Evolutionary conservation across 1,139 yeast species (phyloP).

Genomic region (Nematodospora anomalae): DNA sequence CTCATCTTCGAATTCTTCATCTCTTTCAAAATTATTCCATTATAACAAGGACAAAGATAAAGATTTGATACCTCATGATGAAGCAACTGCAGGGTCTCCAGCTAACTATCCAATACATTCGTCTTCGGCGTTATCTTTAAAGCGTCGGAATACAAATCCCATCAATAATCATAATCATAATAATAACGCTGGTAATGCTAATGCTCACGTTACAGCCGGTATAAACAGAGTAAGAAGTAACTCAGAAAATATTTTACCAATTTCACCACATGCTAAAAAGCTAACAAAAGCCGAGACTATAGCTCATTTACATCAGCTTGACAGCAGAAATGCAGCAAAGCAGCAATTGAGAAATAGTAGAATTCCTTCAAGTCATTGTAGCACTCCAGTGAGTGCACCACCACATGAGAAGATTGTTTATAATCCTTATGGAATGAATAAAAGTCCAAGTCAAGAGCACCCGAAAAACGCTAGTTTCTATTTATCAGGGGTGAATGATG

Average conservation of each 20-base stretch:
- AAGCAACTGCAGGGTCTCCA: background rate
- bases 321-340: slow-evolving; percentile 31
- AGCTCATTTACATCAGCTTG: slow-evolving; percentile 38
- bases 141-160: slow-evolving; percentile 27
- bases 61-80: background rate
- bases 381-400: slow-evolving; percentile 7
- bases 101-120: slow-evolving; percentile 16
- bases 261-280: slow-evolving; percentile 23
- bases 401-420: slow-evolving; percentile 40
- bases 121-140: slow-evolving; percentile 30
- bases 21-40: slow-evolving; percentile 31
- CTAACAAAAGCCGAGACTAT: slow-evolving; percentile 40
- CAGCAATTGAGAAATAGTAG: slow-evolving; percentile 15
- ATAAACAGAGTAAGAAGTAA: slow-evolving; percentile 5
- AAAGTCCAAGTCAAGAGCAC: slow-evolving; percentile 33
- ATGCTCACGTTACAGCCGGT: no score
- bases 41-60: slow-evolving; percentile 15
- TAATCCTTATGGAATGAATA: slow-evolving; percentile 48
- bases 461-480: slow-evolving; percentile 45
- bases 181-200: no score
- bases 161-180: slow-evolving; percentile 2
- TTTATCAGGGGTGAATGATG: slow-evolving; percentile 36
- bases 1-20: slow-evolving; percentile 12
- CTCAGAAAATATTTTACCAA: slow-evolving; percentile 1
- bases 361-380: slow-evolving; percentile 12